Base-by-base conservation (phyloP, 148 eudicot species). In the Fallopia convolvulus region DNA sequence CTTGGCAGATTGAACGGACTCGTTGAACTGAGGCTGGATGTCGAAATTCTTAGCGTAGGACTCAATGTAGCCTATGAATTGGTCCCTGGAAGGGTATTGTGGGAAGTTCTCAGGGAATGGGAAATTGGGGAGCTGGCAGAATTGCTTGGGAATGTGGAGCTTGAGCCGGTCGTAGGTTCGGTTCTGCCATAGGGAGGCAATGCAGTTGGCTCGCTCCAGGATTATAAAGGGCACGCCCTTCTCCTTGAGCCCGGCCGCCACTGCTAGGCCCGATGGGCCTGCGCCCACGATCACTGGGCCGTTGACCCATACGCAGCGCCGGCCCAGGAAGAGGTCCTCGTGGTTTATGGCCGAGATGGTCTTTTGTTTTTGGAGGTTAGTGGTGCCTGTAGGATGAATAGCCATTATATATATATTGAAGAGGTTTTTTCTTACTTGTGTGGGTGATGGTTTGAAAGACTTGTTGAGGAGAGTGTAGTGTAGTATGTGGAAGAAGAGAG, bases 201-300 rank as follows among this genome's bases (percentile, higher is more conserved):
- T 92, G 88, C 97, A 90, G 79, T 87, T 86, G 50, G 94, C 90
- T 60, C 92, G 80, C 40, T 92, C 97, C 0, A 92, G 89, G 81
- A 92, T 86, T 1, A 92, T 77, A 77, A 82, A 90, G 2, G 97
- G 94, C 0, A 89, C 94, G 0, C 94, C 94, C 50, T 77, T 83
- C 39, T 86, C 84, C 72, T 86, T 92, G 2, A 92, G 94, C 46
- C 97, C 92, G 0, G 92, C 88, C 0, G 86, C 94, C 7, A 90
- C 94, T 0, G 97, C 92, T 6, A 92, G 81, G 0, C 97, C 94
- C 0, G 97, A 86, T 5, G 97, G 94, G 11, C 94, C 97, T 0
- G 94, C 97, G 0, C 97, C 94, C 1, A 92, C 87, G 23, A 92
- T 90, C 15, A 88, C 92, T 5, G 97, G 97, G n/a, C 94, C 91